phyloP scores from a whole-genome alignment of 139 green algal species.

The Monoraphidium neglectum region DNA sequence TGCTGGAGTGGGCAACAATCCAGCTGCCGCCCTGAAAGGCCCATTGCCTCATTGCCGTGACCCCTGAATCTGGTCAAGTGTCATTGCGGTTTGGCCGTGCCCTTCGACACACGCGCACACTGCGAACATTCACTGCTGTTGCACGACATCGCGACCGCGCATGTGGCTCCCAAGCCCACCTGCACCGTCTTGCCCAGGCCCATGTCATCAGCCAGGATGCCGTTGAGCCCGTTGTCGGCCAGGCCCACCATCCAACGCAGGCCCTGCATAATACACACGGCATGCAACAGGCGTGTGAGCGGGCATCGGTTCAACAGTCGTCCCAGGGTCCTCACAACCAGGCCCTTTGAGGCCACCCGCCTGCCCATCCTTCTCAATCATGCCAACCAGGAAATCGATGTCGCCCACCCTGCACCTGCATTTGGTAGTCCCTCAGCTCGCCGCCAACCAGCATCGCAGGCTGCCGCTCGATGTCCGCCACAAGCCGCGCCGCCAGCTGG shows the following conservation, averaged over 20 bases:
- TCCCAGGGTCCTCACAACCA: background rate
- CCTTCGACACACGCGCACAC: no score
- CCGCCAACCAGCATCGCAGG: constrained; percentile 48
- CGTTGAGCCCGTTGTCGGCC: constrained; percentile 91
- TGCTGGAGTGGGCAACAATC: background rate
- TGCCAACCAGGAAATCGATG: no score
- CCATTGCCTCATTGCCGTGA: background rate
- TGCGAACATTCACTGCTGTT: no score
- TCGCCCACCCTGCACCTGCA: constrained; percentile 62
- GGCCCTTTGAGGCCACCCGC: background rate
- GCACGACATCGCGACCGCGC: no score
- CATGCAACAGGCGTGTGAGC: background rate
- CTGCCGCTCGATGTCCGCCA: constrained; percentile 41
- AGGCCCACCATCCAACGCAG: constrained; percentile 97
- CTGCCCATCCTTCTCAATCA: background rate
- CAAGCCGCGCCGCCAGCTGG: constrained; percentile 12
- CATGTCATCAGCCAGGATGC: constrained; percentile 98
- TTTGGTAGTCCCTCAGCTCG: constrained; percentile 73
- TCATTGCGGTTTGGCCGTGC: no score
- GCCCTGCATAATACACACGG: constrained; percentile 41
- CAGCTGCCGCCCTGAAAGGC: background rate
- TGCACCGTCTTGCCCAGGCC: constrained; percentile 95
- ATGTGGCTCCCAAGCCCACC: constrained; percentile 27
- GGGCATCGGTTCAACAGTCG: background rate
- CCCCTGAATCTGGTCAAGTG: background rate